Percentiles rank a stretch among this genome's conserved stretches.
phyloP scores from a whole-genome alignment of 352 stramenopile genomes.

The Phytophthora uliginosa region DNA sequence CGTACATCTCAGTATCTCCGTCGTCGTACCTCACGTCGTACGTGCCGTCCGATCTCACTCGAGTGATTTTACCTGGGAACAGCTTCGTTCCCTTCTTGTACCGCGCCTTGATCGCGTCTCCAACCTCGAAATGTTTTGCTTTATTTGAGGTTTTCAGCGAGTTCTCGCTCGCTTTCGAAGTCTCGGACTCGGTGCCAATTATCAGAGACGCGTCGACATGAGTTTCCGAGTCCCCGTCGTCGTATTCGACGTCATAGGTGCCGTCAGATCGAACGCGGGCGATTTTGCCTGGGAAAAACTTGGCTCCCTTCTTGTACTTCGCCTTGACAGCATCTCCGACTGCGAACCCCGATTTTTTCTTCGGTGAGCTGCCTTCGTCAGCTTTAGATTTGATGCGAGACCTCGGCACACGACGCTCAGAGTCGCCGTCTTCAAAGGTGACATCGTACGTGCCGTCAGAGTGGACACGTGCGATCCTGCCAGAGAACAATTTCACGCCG shows the following conservation, averaged over 20 bases:
- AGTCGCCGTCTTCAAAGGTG: slow-evolving; percentile 59
- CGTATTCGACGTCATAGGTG: slow-evolving; percentile 66
- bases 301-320: slow-evolving; percentile 49
- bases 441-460: slow-evolving; percentile 68
- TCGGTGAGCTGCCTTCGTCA: slow-evolving; percentile 13
- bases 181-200: slow-evolving; percentile 11
- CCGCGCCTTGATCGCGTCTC: slow-evolving; percentile 37
- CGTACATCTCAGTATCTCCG: slow-evolving; percentile 53
- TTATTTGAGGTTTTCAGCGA: slow-evolving; percentile 10
- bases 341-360: slow-evolving; percentile 29
- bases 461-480: slow-evolving; percentile 67
- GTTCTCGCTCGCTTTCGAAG: slow-evolving; percentile 3
- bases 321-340: slow-evolving; percentile 58
- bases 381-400: slow-evolving; percentile 35
- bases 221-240: slow-evolving; percentile 50
- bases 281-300: slow-evolving; percentile 64
- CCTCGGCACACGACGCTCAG: slow-evolving; percentile 47
- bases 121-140: slow-evolving; percentile 31
- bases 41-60: slow-evolving; percentile 59
- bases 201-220: slow-evolving; percentile 31
- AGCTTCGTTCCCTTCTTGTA: slow-evolving; percentile 57
- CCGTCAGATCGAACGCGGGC: slow-evolving; percentile 53
- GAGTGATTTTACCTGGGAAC: slow-evolving; percentile 61
- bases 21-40: slow-evolving; percentile 82
- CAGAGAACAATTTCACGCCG: slow-evolving; percentile 57